phyloP scores from a whole-genome alignment of 306 rosid genomes.

The Rosa chinensis region DNA sequence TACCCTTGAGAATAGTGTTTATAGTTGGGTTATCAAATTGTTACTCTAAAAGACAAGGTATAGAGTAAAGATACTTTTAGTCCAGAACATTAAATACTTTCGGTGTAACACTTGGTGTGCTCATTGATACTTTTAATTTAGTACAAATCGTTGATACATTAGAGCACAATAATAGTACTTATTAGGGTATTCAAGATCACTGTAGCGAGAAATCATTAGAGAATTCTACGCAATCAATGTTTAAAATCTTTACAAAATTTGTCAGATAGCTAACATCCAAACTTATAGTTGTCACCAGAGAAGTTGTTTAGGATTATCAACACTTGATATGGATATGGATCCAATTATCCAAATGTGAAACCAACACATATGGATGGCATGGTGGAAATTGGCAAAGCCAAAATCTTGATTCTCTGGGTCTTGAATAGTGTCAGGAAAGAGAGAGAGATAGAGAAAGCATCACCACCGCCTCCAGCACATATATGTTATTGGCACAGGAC shows the following conservation, averaged over 20 bases:
- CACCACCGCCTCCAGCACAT: not conserved
- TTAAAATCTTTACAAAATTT: not conserved
- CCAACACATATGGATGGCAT: not conserved
- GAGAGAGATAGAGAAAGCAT: not conserved
- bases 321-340: not conserved
- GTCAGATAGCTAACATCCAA: not conserved
- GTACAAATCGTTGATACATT: not conserved
- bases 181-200: not conserved
- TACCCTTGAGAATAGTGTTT: not conserved
- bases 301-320: not conserved
- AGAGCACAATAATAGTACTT: not conserved
- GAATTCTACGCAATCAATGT: not conserved
- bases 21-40: not conserved
- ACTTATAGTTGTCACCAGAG: not conserved
- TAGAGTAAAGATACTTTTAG: not conserved
- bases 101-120: not conserved
- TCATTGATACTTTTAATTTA: not conserved
- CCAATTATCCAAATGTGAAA: conserved; percentile 3
- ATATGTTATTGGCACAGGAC: not conserved
- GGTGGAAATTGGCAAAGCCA: conserved; percentile 1
- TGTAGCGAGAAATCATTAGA: not conserved
- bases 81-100: not conserved
- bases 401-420: conserved; percentile 12
- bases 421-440: not conserved
- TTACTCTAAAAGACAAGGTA: not conserved